Conservation (phyloP, 2,329 filamentous ascomycete genomes). For the Fusarium tricinctum region DNA sequence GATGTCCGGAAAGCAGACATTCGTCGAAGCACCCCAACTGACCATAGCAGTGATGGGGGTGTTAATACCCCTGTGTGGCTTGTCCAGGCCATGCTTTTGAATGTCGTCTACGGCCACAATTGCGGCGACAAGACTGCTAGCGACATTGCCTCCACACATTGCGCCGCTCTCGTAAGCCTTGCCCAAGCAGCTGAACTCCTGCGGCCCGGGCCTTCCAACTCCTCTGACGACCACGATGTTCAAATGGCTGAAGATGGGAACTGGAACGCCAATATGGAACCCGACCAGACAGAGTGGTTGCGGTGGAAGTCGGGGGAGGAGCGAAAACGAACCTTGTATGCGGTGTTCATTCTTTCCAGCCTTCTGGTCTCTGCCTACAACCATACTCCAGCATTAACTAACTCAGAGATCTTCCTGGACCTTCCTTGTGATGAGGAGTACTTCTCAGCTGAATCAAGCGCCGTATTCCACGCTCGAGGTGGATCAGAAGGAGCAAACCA, state of each 20-base stretch:
- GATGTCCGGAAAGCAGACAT: slow-evolving; percentile 78
- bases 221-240: slow-evolving; percentile 66
- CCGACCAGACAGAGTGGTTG: slow-evolving; percentile 76
- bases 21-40: slow-evolving; percentile 65
- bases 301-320: slow-evolving; percentile 91
- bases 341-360: slow-evolving; percentile 92
- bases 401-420: slow-evolving; percentile 91
- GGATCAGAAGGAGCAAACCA: slow-evolving; percentile 77
- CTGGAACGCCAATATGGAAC: slow-evolving; percentile 63
- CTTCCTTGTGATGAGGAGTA: slow-evolving; percentile 94
- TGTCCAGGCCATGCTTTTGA: slow-evolving; percentile 96
- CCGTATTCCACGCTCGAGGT: slow-evolving; percentile 83
- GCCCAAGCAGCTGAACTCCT: slow-evolving; percentile 87
- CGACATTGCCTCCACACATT: slow-evolving; percentile 93
- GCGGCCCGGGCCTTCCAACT: slow-evolving; percentile 61
- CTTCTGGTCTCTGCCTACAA: slow-evolving; percentile 94
- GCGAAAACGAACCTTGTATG: slow-evolving; percentile 91
- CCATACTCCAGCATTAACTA: slow-evolving; percentile 89
- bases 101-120: slow-evolving; percentile 95
- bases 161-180: slow-evolving; percentile 89
- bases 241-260: slow-evolving; percentile 68
- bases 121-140: slow-evolving; percentile 91
- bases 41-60: slow-evolving; percentile 69
- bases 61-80: slow-evolving; percentile 91
- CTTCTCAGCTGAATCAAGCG: slow-evolving; percentile 85